A percentile compares a stretch with the other conserved stretches of the same genome.
Conservation (phyloP, 177 flowering plant species). For the Telopea speciosissima region DNA sequence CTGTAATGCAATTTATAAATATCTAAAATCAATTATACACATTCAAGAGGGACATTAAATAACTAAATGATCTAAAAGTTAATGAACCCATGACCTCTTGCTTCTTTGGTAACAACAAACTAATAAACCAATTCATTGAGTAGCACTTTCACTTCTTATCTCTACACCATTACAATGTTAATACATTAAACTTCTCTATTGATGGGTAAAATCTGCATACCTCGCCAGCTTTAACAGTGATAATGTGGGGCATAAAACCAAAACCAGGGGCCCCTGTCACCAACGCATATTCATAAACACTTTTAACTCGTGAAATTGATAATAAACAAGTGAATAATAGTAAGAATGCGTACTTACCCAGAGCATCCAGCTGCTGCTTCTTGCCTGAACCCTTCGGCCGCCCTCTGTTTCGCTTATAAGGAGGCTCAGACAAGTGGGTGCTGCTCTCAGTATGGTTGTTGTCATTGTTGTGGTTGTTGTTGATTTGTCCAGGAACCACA, state of each 20-base stretch:
- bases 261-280: slow-evolving; percentile 43
- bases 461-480: background rate
- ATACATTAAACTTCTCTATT: background rate
- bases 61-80: too few relatives aligned
- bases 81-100: too few relatives aligned
- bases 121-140: too few relatives aligned
- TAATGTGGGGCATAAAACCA: slow-evolving; percentile 59
- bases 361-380: slow-evolving; percentile 54
- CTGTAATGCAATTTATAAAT: too few relatives aligned
- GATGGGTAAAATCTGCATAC: slow-evolving; percentile 18
- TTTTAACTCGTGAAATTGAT: background rate
- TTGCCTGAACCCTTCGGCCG: slow-evolving; percentile 68
- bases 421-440: slow-evolving; percentile 21
- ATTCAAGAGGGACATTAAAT: too few relatives aligned
- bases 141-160: background rate
- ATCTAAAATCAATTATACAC: too few relatives aligned
- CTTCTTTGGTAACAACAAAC: too few relatives aligned
- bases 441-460: too few relatives aligned
- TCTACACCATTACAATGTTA: background rate
- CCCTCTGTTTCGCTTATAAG: slow-evolving; percentile 33
- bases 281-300: slow-evolving; percentile 3
- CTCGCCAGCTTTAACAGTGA: slow-evolving; percentile 50
- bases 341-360: slow-evolving; percentile 32
- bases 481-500: background rate
- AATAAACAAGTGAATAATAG: background rate